Evolutionary conservation across 2,329 filamentous ascomycete species (phyloP).

Genomic region (Lasiodiplodia citricola): DNA sequence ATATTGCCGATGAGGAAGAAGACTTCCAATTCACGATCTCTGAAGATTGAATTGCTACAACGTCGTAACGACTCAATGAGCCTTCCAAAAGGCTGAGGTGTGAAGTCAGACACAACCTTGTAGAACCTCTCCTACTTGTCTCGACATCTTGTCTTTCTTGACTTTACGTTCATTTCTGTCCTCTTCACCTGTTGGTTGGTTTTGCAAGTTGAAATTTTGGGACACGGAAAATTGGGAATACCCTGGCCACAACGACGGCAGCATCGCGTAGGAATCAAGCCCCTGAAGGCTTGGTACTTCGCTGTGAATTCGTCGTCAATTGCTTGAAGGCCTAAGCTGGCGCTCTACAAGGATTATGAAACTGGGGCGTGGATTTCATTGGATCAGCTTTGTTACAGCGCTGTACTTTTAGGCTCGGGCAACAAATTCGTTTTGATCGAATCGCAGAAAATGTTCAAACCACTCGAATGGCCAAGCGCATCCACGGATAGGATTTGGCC

Average conservation of each 20-base stretch:
- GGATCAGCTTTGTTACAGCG: background rate
- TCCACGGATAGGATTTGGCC: too few species aligned
- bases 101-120: background rate
- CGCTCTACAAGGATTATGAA: background rate
- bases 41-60: background rate
- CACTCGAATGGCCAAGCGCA: too few species aligned
- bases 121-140: background rate
- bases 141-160: background rate
- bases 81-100: background rate
- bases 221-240: slow-evolving; percentile 14
- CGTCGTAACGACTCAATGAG: background rate
- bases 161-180: background rate
- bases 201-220: background rate
- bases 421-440: background rate
- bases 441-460: too few species aligned
- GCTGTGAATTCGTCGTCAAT: background rate
- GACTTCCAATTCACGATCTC: slow-evolving; percentile 30
- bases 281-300: background rate
- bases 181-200: background rate
- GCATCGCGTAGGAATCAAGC: background rate
- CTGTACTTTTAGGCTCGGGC: background rate
- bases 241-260: background rate
- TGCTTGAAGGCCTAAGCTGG: background rate
- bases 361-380: background rate
- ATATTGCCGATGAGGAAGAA: slow-evolving; percentile 32